Base-by-base conservation (phyloP, 139 green algal genomes). In the Ettlia oleoabundans region DNA sequence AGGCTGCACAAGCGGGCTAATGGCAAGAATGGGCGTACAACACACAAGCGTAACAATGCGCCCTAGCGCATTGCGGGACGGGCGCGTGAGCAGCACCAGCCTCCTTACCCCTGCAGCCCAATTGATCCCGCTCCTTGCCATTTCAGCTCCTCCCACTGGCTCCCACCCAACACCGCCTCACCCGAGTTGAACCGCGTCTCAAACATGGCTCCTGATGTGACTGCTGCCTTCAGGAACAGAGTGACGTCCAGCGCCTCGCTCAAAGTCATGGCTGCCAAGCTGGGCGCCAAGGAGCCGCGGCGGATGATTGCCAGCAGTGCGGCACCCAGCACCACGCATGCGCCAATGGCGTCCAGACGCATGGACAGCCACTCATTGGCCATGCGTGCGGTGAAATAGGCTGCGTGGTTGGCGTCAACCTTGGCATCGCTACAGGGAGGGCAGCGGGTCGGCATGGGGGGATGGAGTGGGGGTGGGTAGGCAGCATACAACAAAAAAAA, bases 171-270 rank as follows among this genome's bases (percentile, higher is more conserved):
- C 22, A 2, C 8, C 35, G 30, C 3, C 70, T 21, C 72, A 79
- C 72, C 72, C 7, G 89, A 92, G 90, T 99, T 99, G 89, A 98
- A 96, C 65, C 97, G 89, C 19, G 89, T 88, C 89, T 98, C 95
- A 32, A 94, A 92, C 89, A 94, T 93, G 65, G 93, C 92, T 13
- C 90, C 90, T 62, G 91, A 93, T 37, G 88, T 93, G 40, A 97
- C 94, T 32, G 90, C 87, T 40, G 93, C 91, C 85, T 95, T 97
- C 15, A 98, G 88, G 89, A 94, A 94, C 65, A 89, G 80, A 10
- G 95, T 96, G 7, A 98, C 89, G 71, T 98, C 93, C 68, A 95
- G 86, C 6, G 93, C 89, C 85, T 96, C 93, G 62, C 91, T 88
- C 32, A 89, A 42, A 1, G 85, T 85, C 35, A 89, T 37, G 9